Evolutionary conservation across 2,329 filamentous ascomycete species (phyloP).

Genomic region (Talaromyces sp.): DNA sequence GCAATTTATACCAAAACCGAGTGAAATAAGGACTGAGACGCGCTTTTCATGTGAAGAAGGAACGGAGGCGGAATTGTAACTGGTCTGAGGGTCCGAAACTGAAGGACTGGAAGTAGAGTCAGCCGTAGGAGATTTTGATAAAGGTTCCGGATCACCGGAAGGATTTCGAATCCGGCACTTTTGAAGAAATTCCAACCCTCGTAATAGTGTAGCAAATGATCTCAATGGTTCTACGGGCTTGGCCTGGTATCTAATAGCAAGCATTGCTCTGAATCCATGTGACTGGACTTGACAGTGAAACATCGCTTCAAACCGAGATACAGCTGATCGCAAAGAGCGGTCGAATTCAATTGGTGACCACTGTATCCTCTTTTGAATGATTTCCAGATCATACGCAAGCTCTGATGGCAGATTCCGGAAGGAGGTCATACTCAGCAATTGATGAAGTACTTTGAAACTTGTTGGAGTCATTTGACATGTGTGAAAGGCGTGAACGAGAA

Average conservation of each 20-base stretch:
- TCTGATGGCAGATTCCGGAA: not conserved
- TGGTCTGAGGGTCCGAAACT: not conserved
- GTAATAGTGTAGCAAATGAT: not conserved
- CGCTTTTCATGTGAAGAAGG: not conserved
- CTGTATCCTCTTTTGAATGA: not conserved
- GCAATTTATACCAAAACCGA: not conserved
- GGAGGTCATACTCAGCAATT: not conserved
- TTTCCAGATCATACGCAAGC: not conserved
- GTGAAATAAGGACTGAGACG: not conserved
- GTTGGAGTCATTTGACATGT: not conserved
- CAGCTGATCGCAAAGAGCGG: not conserved
- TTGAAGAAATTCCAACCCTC: not conserved
- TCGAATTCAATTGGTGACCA: not conserved
- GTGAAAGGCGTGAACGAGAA: conserved; percentile 1
- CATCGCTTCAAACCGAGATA: not conserved
- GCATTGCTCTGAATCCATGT: not conserved
- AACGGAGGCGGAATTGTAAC: too few relatives aligned
- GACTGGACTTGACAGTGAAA: not conserved
- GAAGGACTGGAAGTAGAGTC: not conserved
- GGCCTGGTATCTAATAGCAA: not conserved
- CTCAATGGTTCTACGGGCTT: not conserved
- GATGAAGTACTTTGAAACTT: not conserved
- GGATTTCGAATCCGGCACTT: not conserved
- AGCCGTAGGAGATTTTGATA: not conserved
- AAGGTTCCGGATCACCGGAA: not conserved